phyloP scores from a whole-genome alignment of 139 green algal species.

The Limnomonas spitsbergensis region DNA sequence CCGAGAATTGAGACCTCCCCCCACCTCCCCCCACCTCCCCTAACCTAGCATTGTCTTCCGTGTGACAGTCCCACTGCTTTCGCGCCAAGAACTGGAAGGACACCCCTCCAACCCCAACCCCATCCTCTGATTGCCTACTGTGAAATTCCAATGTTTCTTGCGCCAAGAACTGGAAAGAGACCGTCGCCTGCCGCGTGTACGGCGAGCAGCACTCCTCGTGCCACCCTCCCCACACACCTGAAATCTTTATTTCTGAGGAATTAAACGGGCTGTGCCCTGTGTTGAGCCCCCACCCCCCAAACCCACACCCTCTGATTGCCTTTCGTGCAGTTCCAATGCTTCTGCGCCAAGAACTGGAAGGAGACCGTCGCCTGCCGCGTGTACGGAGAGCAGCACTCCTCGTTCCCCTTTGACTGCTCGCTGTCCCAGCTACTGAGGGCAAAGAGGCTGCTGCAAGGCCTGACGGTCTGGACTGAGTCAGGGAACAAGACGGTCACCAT shows the following conservation, averaged over 20 bases:
- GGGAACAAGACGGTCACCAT: neutral
- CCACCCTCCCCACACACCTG: no score
- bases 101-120: no score
- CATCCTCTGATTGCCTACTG: no score
- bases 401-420: constrained; percentile 37
- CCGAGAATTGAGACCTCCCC: constrained; percentile 41
- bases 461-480: neutral
- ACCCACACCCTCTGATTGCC: no score
- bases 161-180: constrained; percentile 34
- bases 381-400: constrained; percentile 12
- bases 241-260: no score
- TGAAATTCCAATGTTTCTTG: constrained; percentile 48
- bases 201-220: constrained; percentile 15
- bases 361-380: constrained; percentile 25
- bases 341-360: constrained; percentile 43
- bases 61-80: constrained; percentile 46
- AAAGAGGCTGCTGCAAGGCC: constrained; percentile 9
- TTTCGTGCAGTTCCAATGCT: constrained; percentile 45
- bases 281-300: no score
- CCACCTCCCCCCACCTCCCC: no score
- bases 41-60: no score
- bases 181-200: constrained; percentile 26
- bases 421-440: constrained; percentile 3
- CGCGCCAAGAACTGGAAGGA: constrained; percentile 40
- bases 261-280: no score